Percentiles rank a stretch among this genome's conserved stretches.
Conservation (phyloP, 257 asterid species). For the Penstemon davidsonii region DNA sequence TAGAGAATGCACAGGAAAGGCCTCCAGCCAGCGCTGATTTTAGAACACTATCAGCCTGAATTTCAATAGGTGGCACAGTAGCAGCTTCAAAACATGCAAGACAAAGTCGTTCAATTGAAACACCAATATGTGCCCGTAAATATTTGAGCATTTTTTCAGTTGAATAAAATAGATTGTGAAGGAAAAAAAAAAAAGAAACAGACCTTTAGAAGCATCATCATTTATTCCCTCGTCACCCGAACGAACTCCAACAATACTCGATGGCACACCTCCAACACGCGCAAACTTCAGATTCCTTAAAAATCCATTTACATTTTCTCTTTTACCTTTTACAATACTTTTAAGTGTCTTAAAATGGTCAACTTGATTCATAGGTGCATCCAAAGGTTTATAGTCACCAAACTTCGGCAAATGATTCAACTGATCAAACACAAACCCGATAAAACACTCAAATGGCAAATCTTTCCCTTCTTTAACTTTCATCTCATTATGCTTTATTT, state of each 20-base stretch:
- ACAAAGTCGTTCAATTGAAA: too few species aligned
- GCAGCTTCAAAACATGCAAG: constrained; percentile 92
- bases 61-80: constrained; percentile 90
- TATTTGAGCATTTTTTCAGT: constrained; percentile 14
- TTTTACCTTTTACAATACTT: constrained; percentile 72
- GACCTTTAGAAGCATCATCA: constrained; percentile 80
- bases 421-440: constrained; percentile 76
- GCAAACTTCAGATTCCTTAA: constrained; percentile 83
- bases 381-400: constrained; percentile 39
- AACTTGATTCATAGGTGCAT: constrained; percentile 38
- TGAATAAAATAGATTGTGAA: not conserved
- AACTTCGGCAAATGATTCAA: constrained; percentile 63
- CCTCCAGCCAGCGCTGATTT: constrained; percentile 99
- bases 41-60: constrained; percentile 87
- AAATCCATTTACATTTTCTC: constrained; percentile 77
- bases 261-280: constrained; percentile 89
- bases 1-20: constrained; percentile 91
- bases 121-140: not conserved
- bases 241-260: constrained; percentile 69
- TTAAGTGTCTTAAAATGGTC: constrained; percentile 62
- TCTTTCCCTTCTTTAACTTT: constrained; percentile 54
- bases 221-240: constrained; percentile 47
- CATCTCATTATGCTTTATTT: constrained; percentile 39
- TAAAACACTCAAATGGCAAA: constrained; percentile 59
- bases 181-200: not conserved